A percentile compares a stretch with the other conserved stretches of the same genome.
These are phyloP conservation scores for Jimgerdemannia lactiflua DNA, from an alignment of 192 early-diverging fungal species.

Conservation along the genomic window DNA sequence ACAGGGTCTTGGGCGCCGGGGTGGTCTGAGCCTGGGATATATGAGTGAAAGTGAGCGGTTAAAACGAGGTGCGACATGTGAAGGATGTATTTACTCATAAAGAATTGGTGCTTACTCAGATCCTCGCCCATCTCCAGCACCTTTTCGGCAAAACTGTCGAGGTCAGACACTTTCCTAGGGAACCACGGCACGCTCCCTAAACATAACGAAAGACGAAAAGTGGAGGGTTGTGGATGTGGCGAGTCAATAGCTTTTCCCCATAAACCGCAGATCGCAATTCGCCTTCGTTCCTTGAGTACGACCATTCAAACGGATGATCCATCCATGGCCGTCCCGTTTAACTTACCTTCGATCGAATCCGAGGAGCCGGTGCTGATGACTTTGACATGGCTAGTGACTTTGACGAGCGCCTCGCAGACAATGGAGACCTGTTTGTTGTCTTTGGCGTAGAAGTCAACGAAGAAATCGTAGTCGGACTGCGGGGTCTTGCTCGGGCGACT, in stretches of 20 bases:
- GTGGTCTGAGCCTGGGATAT: conserved; percentile 74
- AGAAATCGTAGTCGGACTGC: conserved; percentile 90
- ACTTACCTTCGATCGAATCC: conserved; percentile 9
- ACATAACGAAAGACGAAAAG: neutral
- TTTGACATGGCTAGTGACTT: conserved; percentile 49
- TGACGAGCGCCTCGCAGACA: conserved; percentile 61
- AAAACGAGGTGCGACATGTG: conserved; percentile 1
- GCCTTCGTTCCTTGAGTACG: conserved; percentile 17
- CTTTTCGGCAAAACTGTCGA: conserved; percentile 91
- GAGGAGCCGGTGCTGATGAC: neutral
- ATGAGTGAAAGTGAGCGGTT: neutral
- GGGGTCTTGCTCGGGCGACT: conserved; percentile 77
- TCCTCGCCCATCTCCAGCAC: conserved; percentile 92
- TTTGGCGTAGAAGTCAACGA: conserved; percentile 81
- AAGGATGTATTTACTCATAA: neutral
- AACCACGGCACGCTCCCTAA: conserved; percentile 80
- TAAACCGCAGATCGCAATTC: neutral
- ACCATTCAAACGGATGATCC: conserved; percentile 4
- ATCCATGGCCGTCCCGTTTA: conserved; percentile 3
- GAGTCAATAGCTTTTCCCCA: too few species aligned
- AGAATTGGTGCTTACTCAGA: conserved; percentile 44
- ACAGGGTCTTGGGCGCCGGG: conserved; percentile 86
- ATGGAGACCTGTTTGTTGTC: conserved; percentile 55
- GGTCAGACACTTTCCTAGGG: conserved; percentile 87
- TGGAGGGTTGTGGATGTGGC: neutral